phyloP scores from a whole-genome alignment of 2,329 filamentous ascomycete species.

The Colletotrichum filicis region DNA sequence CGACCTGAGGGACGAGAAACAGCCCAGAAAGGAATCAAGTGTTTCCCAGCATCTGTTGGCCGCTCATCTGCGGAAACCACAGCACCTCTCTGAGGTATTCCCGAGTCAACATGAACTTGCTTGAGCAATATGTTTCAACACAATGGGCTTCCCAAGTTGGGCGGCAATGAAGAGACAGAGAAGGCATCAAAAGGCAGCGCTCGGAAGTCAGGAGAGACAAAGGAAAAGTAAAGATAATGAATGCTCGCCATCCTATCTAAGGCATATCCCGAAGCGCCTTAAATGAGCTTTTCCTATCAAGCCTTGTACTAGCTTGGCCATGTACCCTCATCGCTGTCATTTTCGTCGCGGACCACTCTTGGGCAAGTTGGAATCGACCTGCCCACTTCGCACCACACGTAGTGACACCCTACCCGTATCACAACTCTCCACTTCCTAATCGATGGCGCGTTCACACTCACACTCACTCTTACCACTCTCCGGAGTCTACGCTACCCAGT shows the following conservation, averaged over 20 bases:
- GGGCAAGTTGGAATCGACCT: constrained; percentile 1
- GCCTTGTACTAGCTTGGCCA: constrained; percentile 4
- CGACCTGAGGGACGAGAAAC: constrained; percentile 7
- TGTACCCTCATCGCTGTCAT: constrained; percentile 19
- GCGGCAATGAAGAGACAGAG: not conserved
- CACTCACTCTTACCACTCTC: constrained; percentile 27
- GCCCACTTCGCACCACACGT: constrained; percentile 34
- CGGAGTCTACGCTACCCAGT: not conserved
- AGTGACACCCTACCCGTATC: constrained; percentile 35
- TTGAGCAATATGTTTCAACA: not conserved
- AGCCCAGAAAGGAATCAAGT: not conserved
- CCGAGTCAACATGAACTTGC: not conserved
- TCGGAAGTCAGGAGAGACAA: not conserved
- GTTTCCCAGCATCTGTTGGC: not conserved
- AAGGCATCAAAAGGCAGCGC: not conserved
- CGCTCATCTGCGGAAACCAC: not conserved
- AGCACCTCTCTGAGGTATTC: not conserved
- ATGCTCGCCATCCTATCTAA: not conserved
- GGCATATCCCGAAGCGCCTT: not conserved
- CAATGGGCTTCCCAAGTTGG: not conserved
- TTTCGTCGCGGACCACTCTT: constrained; percentile 12
- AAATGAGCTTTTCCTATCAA: constrained; percentile 3
- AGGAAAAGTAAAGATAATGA: not conserved
- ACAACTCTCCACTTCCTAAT: constrained; percentile 32
- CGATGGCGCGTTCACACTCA: constrained; percentile 28